These are phyloP conservation scores for Stemphylium lycopersici DNA, from an alignment of 2,329 filamentous ascomycete genomes.

Conservation along the genomic window DNA sequence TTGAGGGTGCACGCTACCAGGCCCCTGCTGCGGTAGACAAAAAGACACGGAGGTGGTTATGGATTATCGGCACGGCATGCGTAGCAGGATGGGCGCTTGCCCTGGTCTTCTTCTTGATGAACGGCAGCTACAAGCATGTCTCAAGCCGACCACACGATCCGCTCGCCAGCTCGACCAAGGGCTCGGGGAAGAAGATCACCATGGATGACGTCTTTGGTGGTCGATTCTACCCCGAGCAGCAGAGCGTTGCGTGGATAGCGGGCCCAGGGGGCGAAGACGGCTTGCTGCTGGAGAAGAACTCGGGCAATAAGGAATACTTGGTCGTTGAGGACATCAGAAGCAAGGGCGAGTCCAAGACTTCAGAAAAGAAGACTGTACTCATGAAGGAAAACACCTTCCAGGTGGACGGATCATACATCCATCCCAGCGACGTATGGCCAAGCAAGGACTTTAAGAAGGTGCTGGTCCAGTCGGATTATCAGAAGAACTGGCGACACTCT, in stretches of 20 bases:
- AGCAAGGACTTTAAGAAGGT: slow-evolving; percentile 87
- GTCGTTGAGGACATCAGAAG: slow-evolving; percentile 84
- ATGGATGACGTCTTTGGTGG: slow-evolving; percentile 73
- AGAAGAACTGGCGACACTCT: slow-evolving; percentile 89
- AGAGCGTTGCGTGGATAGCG: slow-evolving; percentile 77
- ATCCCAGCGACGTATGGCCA: slow-evolving; percentile 70
- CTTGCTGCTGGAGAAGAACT: slow-evolving; percentile 75
- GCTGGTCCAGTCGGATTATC: slow-evolving; percentile 73
- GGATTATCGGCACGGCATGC: slow-evolving; percentile 66
- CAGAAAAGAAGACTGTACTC: slow-evolving; percentile 67
- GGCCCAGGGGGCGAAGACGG: slow-evolving; percentile 81
- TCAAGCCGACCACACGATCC: slow-evolving; percentile 72
- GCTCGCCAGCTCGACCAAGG: slow-evolving; percentile 64
- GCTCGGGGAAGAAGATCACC: slow-evolving; percentile 74
- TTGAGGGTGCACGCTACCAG: slow-evolving; percentile 58
- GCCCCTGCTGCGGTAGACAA: slow-evolving; percentile 65
- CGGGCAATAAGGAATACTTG: slow-evolving; percentile 69
- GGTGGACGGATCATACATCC: slow-evolving; percentile 62
- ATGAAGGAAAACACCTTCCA: slow-evolving; percentile 73
- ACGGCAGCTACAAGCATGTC: slow-evolving; percentile 69
- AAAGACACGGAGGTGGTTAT: slow-evolving; percentile 66
- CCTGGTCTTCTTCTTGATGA: slow-evolving; percentile 69
- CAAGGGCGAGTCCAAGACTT: slow-evolving; percentile 47
- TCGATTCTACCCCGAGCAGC: slow-evolving; percentile 67
- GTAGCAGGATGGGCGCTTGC: slow-evolving; percentile 72